phyloP scores from a whole-genome alignment of 2,329 filamentous ascomycete species.

The Ophiostoma quercus region DNA sequence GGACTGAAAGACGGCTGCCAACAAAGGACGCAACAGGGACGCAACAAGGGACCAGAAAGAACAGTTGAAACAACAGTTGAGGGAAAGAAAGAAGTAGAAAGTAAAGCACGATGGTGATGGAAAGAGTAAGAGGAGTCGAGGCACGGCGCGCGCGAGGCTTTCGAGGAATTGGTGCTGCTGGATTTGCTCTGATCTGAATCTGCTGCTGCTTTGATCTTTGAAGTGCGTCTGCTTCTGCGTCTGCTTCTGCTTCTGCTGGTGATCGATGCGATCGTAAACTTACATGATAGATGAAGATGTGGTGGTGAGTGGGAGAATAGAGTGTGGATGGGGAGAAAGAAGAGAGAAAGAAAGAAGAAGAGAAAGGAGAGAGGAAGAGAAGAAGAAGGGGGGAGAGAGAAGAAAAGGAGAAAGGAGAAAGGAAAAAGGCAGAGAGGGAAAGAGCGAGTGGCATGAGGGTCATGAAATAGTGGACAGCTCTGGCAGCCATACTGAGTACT shows the following conservation, averaged over 20 bases:
- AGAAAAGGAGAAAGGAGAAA: not conserved
- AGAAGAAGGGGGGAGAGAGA: slow-evolving; percentile 1
- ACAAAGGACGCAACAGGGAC: not conserved
- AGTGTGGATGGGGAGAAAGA: not conserved
- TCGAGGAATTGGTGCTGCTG: not conserved
- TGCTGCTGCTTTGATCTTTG: not conserved
- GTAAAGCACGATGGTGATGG: not conserved
- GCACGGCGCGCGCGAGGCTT: not conserved
- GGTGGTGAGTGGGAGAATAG: not conserved
- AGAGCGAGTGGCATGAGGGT: slow-evolving; percentile 14
- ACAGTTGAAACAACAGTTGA: not conserved
- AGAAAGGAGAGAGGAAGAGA: not conserved
- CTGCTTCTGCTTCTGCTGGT: not conserved
- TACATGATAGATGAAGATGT: slow-evolving; percentile 13
- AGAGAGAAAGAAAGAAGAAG: not conserved
- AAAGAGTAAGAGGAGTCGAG: not conserved
- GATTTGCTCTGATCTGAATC: too few relatives aligned
- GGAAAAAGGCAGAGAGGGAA: not conserved
- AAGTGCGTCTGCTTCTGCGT: not conserved
- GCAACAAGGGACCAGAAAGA: not conserved
- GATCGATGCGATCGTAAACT: not conserved
- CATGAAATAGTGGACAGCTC: slow-evolving; percentile 10
- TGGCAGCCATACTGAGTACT: not conserved
- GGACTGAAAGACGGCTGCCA: not conserved
- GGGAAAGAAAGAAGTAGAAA: not conserved